Evolutionary conservation across 2,329 filamentous ascomycete species (phyloP).

Genomic region (Beauveria sp.): DNA sequence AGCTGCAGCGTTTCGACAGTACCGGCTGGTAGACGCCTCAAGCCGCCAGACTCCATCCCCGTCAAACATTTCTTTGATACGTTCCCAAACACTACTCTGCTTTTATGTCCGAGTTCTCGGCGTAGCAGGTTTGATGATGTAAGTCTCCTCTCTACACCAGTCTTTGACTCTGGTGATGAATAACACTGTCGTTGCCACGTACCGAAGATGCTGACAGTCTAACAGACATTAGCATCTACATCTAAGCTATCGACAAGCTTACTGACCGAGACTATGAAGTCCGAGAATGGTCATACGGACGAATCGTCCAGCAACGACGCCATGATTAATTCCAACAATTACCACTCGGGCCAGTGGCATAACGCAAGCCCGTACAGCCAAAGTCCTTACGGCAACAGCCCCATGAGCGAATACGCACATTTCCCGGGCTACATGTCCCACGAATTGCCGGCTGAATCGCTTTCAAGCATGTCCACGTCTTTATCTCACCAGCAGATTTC

Average conservation of each 20-base stretch:
- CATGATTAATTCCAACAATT: not conserved
- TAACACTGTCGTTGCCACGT: too few relatives aligned
- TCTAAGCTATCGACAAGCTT: not conserved
- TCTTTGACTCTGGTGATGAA: not conserved
- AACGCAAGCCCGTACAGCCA: conserved; percentile 57
- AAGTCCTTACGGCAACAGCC: conserved; percentile 39
- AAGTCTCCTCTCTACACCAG: not conserved
- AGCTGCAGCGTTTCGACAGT: not conserved
- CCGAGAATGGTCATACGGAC: conserved; percentile 25
- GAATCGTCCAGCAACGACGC: conserved; percentile 24
- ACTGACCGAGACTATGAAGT: conserved; percentile 21
- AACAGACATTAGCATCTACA: not conserved
- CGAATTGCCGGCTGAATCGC: conserved; percentile 41
- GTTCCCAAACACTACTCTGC: not conserved
- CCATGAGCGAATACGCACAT: conserved; percentile 60
- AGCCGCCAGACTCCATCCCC: not conserved
- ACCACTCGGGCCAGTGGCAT: conserved; percentile 40
- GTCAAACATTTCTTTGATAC: not conserved
- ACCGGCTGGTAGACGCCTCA: not conserved
- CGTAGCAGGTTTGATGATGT: not conserved
- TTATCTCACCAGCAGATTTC: conserved; percentile 29
- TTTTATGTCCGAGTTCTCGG: not conserved
- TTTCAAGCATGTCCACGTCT: conserved; percentile 49
- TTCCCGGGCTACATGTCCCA: conserved; percentile 48
- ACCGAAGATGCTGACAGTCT: not conserved